Conservation (phyloP, 306 rosid species). For the Geum urbanum region DNA sequence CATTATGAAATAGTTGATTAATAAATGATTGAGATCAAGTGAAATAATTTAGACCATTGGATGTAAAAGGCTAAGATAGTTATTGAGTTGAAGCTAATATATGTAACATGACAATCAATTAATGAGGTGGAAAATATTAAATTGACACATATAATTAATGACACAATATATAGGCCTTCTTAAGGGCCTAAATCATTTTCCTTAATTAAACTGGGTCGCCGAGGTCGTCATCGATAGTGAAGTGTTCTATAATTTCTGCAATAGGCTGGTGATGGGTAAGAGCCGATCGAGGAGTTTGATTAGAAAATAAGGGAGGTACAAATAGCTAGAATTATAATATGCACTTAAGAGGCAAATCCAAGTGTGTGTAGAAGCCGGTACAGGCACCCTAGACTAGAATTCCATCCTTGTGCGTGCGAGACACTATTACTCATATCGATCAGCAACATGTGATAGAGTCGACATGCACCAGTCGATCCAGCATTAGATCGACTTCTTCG, state of each 20-base stretch:
- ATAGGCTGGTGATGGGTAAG: background rate
- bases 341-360: slow-evolving; percentile 25
- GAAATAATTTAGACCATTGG: too few species aligned
- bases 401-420: slow-evolving; percentile 36
- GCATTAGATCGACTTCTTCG: background rate
- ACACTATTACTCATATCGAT: slow-evolving; percentile 34
- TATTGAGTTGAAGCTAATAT: too few species aligned
- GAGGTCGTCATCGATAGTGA: background rate
- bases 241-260: slow-evolving; percentile 4
- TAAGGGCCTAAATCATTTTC: too few species aligned
- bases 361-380: slow-evolving; percentile 1
- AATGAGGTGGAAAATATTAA: too few species aligned
- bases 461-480: slow-evolving; percentile 3
- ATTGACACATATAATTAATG: too few species aligned
- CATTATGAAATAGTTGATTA: too few species aligned
- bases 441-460: slow-evolving; percentile 38
- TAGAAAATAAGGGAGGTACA: slow-evolving; percentile 16
- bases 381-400: slow-evolving; percentile 45
- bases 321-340: background rate
- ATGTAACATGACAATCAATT: too few species aligned
- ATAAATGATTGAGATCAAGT: too few species aligned
- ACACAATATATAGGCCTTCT: too few species aligned
- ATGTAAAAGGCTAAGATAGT: too few species aligned
- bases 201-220: too few species aligned
- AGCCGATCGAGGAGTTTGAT: slow-evolving; percentile 7